A percentile compares a stretch with the other conserved stretches of the same genome.
Conservation (phyloP, 495 filamentous ascomycete species). For the Talaromyces wortmannii region DNA sequence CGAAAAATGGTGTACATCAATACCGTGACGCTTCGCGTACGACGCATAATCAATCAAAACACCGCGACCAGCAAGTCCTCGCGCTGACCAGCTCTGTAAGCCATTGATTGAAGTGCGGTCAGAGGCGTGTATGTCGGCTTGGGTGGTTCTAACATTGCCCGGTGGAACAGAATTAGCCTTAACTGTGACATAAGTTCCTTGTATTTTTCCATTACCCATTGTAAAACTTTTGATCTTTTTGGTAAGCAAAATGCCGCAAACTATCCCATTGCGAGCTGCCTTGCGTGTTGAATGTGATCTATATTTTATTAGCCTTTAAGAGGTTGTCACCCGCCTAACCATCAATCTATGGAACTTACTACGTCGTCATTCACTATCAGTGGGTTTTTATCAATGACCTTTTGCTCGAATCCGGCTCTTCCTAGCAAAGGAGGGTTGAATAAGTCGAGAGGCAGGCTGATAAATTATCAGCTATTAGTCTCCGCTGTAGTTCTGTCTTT, state of each 20-base stretch:
- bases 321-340: neutral
- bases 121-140: neutral
- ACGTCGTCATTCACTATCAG: slow-evolving; percentile 9
- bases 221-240: slow-evolving; percentile 3
- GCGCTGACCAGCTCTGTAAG: slow-evolving; percentile 19
- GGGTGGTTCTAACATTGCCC: neutral
- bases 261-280: slow-evolving; percentile 10
- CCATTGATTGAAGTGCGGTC: slow-evolving; percentile 5
- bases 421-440: slow-evolving; percentile 7
- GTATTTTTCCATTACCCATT: neutral
- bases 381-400: slow-evolving; percentile 7
- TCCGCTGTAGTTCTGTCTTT: neutral
- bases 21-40: slow-evolving; percentile 23
- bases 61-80: slow-evolving; percentile 42
- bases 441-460: slow-evolving; percentile 2
- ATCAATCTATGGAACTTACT: neutral
- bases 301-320: neutral
- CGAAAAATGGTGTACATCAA: slow-evolving; percentile 4
- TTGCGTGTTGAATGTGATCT: slow-evolving; percentile 9
- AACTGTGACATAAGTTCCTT: neutral
- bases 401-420: slow-evolving; percentile 4
- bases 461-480: neutral
- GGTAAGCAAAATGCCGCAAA: slow-evolving; percentile 9
- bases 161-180: neutral
- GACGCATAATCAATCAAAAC: slow-evolving; percentile 43